Evolutionary conservation across 2,329 filamentous ascomycete species (phyloP).

Genomic region (Purpureocillium takamizusanense): DNA sequence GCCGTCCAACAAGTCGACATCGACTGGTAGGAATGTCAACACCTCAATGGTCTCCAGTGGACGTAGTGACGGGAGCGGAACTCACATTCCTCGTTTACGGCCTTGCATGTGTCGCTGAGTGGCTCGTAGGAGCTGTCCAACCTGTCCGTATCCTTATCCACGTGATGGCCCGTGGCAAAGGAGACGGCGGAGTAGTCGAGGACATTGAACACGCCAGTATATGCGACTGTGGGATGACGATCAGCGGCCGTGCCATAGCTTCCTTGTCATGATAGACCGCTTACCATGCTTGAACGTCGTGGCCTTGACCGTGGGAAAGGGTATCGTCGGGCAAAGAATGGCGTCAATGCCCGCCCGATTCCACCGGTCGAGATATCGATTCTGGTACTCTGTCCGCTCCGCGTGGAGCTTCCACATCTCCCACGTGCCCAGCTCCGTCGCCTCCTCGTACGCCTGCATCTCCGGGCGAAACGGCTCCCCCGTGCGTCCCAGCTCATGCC

Average conservation of each 20-base stretch:
- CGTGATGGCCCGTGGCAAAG: conserved; percentile 32
- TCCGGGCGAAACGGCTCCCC: conserved; percentile 33
- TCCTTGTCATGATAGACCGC: conserved; percentile 2
- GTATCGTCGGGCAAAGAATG: conserved; percentile 48
- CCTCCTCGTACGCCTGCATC: conserved; percentile 22
- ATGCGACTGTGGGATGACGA: conserved; percentile 27
- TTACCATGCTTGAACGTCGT: conserved; percentile 33
- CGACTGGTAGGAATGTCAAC: conserved; percentile 19
- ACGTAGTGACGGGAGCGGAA: conserved; percentile 2
- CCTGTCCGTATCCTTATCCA: conserved; percentile 29
- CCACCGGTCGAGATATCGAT: conserved; percentile 37
- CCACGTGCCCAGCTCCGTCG: conserved; percentile 28
- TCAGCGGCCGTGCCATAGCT: no score
- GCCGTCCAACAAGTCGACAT: conserved; percentile 27
- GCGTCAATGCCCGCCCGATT: conserved; percentile 45
- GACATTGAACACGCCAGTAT: conserved; percentile 41
- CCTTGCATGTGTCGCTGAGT: conserved; percentile 25
- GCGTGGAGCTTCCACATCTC: conserved; percentile 40
- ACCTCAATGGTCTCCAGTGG: neutral
- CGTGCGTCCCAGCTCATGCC: conserved; percentile 25
- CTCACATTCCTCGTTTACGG: conserved; percentile 33
- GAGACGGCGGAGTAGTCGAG: conserved; percentile 39
- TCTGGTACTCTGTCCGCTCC: conserved; percentile 35
- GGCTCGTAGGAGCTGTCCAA: conserved; percentile 19
- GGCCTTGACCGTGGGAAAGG: conserved; percentile 32